Evolutionary conservation across 805 yeast species (phyloP).

Genomic region (Kodamaea hsintzibuensis): DNA sequence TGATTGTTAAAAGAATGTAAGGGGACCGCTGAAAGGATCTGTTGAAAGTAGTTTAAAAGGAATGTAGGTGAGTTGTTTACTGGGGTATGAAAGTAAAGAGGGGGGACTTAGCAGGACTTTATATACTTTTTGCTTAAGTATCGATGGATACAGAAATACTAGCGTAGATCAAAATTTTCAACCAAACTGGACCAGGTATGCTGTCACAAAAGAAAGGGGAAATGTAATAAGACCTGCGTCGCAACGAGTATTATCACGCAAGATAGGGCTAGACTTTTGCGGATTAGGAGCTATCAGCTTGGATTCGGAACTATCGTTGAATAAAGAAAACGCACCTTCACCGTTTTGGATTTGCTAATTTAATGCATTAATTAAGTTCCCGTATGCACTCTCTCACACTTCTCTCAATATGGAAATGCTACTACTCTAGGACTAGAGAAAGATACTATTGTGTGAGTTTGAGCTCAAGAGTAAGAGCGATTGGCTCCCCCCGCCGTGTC

Average conservation of each 20-base stretch:
- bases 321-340: background rate
- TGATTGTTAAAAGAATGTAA: slow-evolving; percentile 9
- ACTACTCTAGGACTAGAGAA: background rate
- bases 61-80: slow-evolving; percentile 6
- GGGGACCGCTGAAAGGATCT: background rate
- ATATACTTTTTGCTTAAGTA: background rate
- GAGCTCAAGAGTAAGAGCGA: background rate
- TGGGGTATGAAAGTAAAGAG: background rate
- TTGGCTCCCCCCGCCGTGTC: background rate
- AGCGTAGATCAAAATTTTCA: slow-evolving; percentile 2
- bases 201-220: slow-evolving; percentile 1
- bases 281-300: background rate
- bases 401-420: background rate
- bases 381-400: background rate
- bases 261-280: slow-evolving; percentile 1
- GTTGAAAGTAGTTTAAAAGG: slow-evolving; percentile 6
- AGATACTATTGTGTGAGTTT: background rate
- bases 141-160: background rate
- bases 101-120: background rate
- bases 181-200: background rate
- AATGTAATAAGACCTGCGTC: background rate
- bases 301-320: background rate
- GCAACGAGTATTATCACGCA: background rate
- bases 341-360: background rate
- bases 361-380: background rate